Evolutionary conservation across 2,329 filamentous ascomycete genomes (phyloP).

Genomic region (Cercospora beticola): DNA sequence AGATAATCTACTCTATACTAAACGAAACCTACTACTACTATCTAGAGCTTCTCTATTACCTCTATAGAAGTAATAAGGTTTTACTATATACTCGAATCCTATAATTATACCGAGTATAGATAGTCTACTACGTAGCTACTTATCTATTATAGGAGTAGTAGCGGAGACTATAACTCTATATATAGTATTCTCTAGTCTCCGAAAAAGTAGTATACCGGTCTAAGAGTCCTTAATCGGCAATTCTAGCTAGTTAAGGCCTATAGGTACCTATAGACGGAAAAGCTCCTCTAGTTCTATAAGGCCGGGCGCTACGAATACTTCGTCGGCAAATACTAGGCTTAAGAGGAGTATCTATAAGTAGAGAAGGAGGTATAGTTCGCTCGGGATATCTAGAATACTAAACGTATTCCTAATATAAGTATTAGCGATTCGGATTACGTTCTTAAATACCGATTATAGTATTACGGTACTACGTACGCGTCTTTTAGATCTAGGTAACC

Average conservation of each 20-base stretch:
- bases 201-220: slow-evolving; percentile 1
- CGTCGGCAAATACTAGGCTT: slow-evolving; percentile 21
- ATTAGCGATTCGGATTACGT: not conserved
- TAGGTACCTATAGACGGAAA: not conserved
- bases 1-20: not conserved
- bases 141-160: not conserved
- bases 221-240: slow-evolving; percentile 11
- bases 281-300: slow-evolving; percentile 2
- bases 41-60: no score
- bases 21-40: no score
- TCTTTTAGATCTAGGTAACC: no score
- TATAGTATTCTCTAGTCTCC: not conserved
- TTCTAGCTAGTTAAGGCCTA: slow-evolving; percentile 9
- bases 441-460: no score
- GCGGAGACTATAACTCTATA: not conserved
- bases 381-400: slow-evolving; percentile 18
- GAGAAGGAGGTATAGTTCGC: slow-evolving; percentile 22
- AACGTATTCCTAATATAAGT: slow-evolving; percentile 20
- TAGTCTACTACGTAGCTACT: no score
- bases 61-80: no score
- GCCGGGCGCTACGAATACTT: slow-evolving; percentile 14
- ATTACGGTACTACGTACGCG: no score
- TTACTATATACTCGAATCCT: no score
- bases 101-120: no score
- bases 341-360: slow-evolving; percentile 22